These are phyloP conservation scores for Syzygium malaccense DNA, from an alignment of 441 rosid species.

Conservation along the genomic window DNA sequence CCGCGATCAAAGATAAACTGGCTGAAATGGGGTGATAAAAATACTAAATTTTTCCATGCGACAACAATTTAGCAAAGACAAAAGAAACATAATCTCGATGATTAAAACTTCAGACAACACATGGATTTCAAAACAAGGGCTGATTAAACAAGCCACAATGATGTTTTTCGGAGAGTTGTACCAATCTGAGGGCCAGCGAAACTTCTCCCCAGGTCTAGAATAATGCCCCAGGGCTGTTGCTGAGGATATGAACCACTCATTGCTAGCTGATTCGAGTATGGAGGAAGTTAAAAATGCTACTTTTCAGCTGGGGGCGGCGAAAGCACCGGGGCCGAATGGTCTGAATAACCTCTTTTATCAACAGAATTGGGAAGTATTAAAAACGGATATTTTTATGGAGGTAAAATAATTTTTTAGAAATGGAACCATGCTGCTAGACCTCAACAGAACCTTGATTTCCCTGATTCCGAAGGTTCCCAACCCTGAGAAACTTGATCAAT, in stretches of 20 bases:
- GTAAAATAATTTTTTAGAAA: not conserved
- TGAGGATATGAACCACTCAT: not conserved
- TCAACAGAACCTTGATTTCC: not conserved
- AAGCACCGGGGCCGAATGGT: not conserved
- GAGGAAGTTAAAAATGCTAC: not conserved
- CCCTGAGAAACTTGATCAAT: not conserved
- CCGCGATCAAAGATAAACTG: not conserved
- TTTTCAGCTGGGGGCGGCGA: not conserved
- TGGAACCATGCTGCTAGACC: not conserved
- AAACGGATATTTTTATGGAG: not conserved
- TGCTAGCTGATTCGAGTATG: not conserved
- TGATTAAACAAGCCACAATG: accelerated
- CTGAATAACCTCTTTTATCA: not conserved
- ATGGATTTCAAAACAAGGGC: not conserved
- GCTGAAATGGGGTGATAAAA: not conserved
- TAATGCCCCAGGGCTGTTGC: too few species aligned
- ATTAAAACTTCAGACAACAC: not conserved
- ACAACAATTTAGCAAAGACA: not conserved
- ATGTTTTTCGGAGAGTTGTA: not conserved
- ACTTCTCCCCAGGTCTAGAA: too few species aligned
- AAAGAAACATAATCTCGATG: not conserved
- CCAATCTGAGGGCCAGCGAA: accelerated
- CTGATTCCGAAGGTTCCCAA: not conserved
- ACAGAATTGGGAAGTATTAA: not conserved
- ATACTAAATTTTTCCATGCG: not conserved